Percentiles rank a stretch among this genome's conserved stretches.
Conservation (phyloP, 352 stramenopile species). For the Blastocystis sp. region DNA sequence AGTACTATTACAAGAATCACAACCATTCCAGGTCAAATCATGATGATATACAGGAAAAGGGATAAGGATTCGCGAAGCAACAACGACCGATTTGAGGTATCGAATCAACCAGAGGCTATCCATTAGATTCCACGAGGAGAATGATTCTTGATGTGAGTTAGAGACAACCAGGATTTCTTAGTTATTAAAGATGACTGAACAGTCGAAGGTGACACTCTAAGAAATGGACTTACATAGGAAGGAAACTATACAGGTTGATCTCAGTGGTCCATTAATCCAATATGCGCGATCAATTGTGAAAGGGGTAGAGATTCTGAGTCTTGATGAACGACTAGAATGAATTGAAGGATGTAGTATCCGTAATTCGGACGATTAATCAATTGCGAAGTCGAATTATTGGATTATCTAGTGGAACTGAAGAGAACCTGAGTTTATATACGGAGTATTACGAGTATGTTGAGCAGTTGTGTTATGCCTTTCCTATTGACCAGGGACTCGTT, state of each 20-base stretch:
- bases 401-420: neutral
- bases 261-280: neutral
- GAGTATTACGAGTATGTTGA: constrained; percentile 41
- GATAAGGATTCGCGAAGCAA: neutral
- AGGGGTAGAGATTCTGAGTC: neutral
- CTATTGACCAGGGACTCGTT: neutral
- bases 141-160: neutral
- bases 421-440: neutral
- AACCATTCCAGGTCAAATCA: neutral
- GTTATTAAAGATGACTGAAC: too few relatives aligned
- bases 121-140: too few relatives aligned
- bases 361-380: neutral
- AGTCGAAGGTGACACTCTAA: too few relatives aligned
- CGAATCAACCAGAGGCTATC: too few relatives aligned
- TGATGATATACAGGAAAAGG: neutral
- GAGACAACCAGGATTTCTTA: neutral
- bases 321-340: neutral
- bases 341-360: neutral
- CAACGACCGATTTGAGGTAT: too few relatives aligned
- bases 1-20: neutral
- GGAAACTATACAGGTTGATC: neutral
- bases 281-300: neutral
- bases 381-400: neutral
- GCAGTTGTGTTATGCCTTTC: constrained; percentile 22
- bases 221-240: constrained; percentile 21